Base-by-base conservation (phyloP, 345 rosid genomes). In the Citrus sinensis region DNA sequence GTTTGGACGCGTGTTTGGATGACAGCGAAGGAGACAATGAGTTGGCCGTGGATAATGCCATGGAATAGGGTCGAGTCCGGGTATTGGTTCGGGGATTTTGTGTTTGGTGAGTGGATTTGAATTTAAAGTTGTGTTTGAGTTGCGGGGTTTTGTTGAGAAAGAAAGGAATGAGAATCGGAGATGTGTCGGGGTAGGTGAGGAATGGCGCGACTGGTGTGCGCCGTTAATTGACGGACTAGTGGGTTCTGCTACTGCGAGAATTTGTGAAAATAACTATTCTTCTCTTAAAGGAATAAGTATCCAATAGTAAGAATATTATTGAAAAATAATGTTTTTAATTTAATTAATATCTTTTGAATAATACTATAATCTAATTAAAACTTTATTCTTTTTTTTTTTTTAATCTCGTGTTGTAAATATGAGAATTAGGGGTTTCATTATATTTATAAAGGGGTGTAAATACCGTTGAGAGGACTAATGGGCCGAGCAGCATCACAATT, bases 21-120 rank as follows among this genome's bases (percentile, higher is more conserved):
- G 93, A 56, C 76, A 83, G 80, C 39, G 90, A 78, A n/a, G 84
- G 81, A 4, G 91, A 85, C 83, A 90, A 40, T 54, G 95, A 78
- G 73, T 80, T 86, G 13, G 92, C 77, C 7, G 89, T 24, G 73
- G 84, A 37, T 71, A 78, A 70, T 20, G 98, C 95, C 97, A 92
- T 90, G 82, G 80, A 61, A 42, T 17, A 13, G 80, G 75, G 29
- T 19, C 56, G 76, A 55, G 72, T 7, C n/a, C 25, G 64, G 66
- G 70, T 6, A 2, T 1, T 7, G 75, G 64, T 29, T 25, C 56
- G 39, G 82, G 25, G 74, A 39, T 46, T 35, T 58, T 25, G 35
- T 5, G 54, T 14, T 71, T 55, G 85, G 85, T 54, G 74, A 65
- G 59, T 24, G 19, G 63, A 54, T 11, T 77, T n/a, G 19, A 80